These are phyloP conservation scores for Cytospora paraplurivora DNA, from an alignment of 2,329 filamentous ascomycete species.

Conservation along the genomic window DNA sequence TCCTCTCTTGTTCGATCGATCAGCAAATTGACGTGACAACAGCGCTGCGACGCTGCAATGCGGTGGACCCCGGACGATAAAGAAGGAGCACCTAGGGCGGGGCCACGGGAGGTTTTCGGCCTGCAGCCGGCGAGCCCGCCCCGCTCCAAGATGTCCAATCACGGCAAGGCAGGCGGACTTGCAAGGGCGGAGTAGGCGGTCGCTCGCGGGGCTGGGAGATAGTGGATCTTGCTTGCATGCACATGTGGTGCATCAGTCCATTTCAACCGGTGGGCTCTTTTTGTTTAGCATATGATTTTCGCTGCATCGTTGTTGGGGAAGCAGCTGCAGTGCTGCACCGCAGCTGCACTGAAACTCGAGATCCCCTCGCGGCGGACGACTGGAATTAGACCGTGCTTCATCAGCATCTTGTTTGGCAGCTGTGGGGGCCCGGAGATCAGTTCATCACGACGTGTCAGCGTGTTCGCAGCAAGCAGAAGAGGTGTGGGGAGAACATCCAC, in stretches of 20 bases:
- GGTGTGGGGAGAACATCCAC: neutral
- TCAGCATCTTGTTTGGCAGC: neutral
- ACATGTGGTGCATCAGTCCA: neutral
- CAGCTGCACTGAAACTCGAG: neutral
- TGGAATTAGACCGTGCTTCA: neutral
- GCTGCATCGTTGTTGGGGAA: neutral
- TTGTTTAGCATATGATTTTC: neutral
- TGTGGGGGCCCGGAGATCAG: neutral
- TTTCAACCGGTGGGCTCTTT: neutral
- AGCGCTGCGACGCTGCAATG: neutral
- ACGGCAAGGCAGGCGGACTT: neutral
- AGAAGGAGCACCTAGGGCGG: neutral
- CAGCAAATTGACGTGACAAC: neutral
- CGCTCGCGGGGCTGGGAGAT: neutral
- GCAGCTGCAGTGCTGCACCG: neutral
- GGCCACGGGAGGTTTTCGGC: neutral
- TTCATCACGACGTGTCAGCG: neutral
- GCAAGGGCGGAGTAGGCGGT: neutral
- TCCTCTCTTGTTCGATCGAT: neutral
- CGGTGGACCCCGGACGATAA: constrained; percentile 1
- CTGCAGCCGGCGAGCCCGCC: neutral
- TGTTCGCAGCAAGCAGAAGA: neutral
- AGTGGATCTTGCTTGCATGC: constrained; percentile 1
- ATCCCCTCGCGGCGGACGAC: neutral
- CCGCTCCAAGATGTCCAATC: neutral